Evolutionary conservation across 2,329 filamentous ascomycete species (phyloP), one percentile per base, ranked within the genome.

Genomic region (Fusarium nanum): DNA sequence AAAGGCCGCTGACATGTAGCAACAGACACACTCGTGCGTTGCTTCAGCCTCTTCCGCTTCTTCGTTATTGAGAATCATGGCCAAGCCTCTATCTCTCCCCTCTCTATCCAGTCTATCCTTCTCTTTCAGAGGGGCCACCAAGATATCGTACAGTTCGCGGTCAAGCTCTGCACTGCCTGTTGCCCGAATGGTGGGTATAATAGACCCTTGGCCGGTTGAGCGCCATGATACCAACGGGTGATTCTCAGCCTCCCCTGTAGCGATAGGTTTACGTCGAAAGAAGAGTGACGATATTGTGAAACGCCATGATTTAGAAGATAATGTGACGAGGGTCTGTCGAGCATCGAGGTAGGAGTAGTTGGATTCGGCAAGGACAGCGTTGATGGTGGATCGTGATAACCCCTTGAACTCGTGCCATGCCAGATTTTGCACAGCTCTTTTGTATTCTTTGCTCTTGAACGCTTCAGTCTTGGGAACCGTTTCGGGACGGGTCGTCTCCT

Each of bases 291-390:
- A 89, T 56, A 95, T 84, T 37, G 91, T 89, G 65, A 91, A 92
- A 48, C 91, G 87, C 93, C 93, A 96, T 34, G 92, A 93, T 77
- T 90, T 92, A 46, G 88, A 87, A 9, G 90, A 89, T 14, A 95
- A 80, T 3, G 85, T 86, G 56, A 92, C 86, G 18, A 96, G 86
- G 3, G 90, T 92, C 18, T 87, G 87, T 37, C 92, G 86, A 14
- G 92, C 90, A 30, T 90, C 86, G 23, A 91, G 88, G 74, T 95
- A 96, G 11, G 90, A 92, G 79, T 92, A 90, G 80, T 96, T 96
- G 75, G 87, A 89, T 78, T 96, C 93, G 52, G 92, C 92, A 49
- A 96, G 85, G 10, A 96, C 92, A 11, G 91, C 92, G 75, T 90
- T 89, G 79, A 95, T 91, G 6, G 92, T 89, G 3, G 91, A 92